These are phyloP conservation scores for Phialophora macrospora DNA, from an alignment of 2,329 filamentous ascomycete species.

Conservation along the genomic window DNA sequence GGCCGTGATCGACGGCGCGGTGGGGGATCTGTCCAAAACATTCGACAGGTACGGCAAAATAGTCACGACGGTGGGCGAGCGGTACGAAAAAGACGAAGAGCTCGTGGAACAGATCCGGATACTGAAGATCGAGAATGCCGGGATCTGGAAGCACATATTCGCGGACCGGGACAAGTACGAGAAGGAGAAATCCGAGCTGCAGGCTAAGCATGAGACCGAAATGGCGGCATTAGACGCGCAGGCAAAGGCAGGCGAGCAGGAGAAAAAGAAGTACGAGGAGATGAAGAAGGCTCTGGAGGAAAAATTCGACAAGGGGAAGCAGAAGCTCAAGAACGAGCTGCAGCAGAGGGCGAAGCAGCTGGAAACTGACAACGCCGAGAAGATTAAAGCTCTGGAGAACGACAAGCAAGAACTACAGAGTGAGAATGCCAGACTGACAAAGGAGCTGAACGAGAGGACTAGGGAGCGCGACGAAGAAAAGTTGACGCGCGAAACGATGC, in stretches of 20 bases:
- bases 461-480: constrained; percentile 4
- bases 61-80: constrained; percentile 16
- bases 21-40: constrained; percentile 1
- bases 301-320: not conserved
- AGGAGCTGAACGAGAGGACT: constrained; percentile 2
- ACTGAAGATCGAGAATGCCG: not conserved
- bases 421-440: not conserved
- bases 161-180: not conserved
- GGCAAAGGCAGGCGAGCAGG: constrained; percentile 6
- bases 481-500: not conserved
- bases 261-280: constrained; percentile 11
- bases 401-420: not conserved
- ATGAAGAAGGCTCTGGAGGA: not conserved
- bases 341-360: constrained; percentile 7
- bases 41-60: constrained; percentile 15
- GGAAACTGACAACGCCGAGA: constrained; percentile 13
- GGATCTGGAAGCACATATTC: constrained; percentile 1
- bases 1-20: constrained; percentile 10
- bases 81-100: constrained; percentile 11
- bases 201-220: not conserved
- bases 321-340: constrained; percentile 4
- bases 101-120: constrained; percentile 6
- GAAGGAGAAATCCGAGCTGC: constrained; percentile 9
- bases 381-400: constrained; percentile 4
- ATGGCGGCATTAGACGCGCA: not conserved